Base-by-base conservation (phyloP, 345 rosid genomes). In the Moricandia arvensis region DNA sequence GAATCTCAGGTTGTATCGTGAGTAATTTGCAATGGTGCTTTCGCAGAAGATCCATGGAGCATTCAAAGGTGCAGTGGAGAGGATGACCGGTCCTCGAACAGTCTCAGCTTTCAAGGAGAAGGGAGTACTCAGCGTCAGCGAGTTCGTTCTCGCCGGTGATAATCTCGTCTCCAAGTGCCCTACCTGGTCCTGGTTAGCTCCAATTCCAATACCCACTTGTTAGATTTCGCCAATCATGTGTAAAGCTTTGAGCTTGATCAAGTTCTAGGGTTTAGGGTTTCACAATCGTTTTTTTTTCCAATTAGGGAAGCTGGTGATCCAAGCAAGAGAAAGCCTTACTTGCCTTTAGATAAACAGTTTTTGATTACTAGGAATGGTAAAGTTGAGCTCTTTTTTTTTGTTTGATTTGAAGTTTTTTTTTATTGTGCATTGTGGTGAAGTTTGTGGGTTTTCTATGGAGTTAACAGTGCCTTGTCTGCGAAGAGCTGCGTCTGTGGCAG, bases 161-260 rank as follows among this genome's bases (percentile, higher is more conserved):
- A 93, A 93, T 77, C 97, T 93, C 77, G 98, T 91, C 74, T 82
- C 96, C 63, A 93, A 93, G 80, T 93, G 98, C 84, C 98, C 98
- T 60, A 93, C 98, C 72, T 91, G 98, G 98, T 93, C 97, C 26
- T 93, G 98, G 98, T 91, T 38, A 65, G 77, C 29, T 65, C 71
- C 6, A 16, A 53, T 64, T 54, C 27, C 3, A 64, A 27, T 54
- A 5, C 10, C 9, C 53, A 29, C n/a, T 27, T 2, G 6, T 7
- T 51, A 13, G 53, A 21, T 63, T 34, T 53, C 47, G 2, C 1
- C 60, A 61, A 2, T 62, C 10, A 47, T 18, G 15, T 5, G 0
- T 31, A 18, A n/a, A 49, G 17, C 45, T 16, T 1, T 15, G 68
- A 55, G 9, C 9, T 43, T 60, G 33, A 58, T 57, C 59, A 51